A percentile compares a stretch with the other conserved stretches of the same genome.
phyloP scores from a whole-genome alignment of 2,329 filamentous ascomycete genomes.

The Fusarium drepaniforme region DNA sequence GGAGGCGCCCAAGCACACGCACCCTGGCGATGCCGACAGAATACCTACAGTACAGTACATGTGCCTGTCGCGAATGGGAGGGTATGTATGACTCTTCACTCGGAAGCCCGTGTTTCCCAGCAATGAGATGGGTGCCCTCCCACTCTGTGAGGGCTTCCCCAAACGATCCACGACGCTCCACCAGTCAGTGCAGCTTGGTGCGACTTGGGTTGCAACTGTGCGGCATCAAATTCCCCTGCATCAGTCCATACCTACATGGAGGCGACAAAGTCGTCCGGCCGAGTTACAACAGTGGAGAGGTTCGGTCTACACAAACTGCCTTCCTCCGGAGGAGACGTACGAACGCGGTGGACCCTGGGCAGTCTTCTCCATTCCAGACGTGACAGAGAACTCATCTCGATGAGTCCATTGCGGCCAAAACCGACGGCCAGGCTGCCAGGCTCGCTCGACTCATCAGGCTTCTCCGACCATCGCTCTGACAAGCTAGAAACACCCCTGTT shows the following conservation, averaged over 20 bases:
- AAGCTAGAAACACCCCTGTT: conserved; percentile 12
- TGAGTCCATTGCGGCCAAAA: conserved; percentile 22
- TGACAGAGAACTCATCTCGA: conserved; percentile 10
- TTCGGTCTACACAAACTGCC: background rate
- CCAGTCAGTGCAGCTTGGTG: conserved; percentile 17
- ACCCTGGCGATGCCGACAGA: conserved; percentile 23
- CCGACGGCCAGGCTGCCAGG: conserved; percentile 5
- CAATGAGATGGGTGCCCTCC: conserved; percentile 6
- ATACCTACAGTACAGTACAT: conserved; percentile 5
- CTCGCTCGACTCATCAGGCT: conserved; percentile 16
- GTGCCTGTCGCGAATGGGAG: conserved; percentile 4
- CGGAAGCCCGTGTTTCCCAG: conserved; percentile 1
- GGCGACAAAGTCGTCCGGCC: conserved; percentile 5
- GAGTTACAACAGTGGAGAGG: background rate
- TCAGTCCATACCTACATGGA: conserved; percentile 24
- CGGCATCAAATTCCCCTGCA: conserved; percentile 25
- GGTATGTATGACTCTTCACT: conserved; percentile 12
- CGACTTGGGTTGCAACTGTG: conserved; percentile 23
- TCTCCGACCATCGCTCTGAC: conserved; percentile 8
- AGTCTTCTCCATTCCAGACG: conserved; percentile 5
- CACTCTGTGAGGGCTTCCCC: conserved; percentile 15
- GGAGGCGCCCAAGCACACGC: conserved; percentile 12
- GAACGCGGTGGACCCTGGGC: conserved; percentile 9
- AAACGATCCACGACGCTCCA: conserved; percentile 19
- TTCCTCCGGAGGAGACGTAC: conserved; percentile 1